Percentiles rank a stretch among this genome's conserved stretches.
These are phyloP conservation scores for Teratosphaeria epicoccoides DNA, from an alignment of 2,329 filamentous ascomycete genomes.

Conservation along the genomic window DNA sequence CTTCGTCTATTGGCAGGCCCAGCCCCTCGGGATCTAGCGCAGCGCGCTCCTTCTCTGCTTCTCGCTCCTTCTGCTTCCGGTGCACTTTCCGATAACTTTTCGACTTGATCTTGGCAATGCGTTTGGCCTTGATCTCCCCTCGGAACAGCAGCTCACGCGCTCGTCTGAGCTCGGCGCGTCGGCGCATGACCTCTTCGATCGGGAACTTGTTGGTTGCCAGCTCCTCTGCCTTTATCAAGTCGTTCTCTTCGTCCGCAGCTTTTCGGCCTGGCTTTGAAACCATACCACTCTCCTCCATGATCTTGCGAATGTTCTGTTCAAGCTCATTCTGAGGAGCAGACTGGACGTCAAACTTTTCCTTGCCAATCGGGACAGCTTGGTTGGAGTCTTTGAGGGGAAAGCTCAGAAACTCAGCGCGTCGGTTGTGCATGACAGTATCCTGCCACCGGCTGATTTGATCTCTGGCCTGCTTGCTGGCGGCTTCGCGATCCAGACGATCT, in stretches of 20 bases:
- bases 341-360: slow-evolving; percentile 50
- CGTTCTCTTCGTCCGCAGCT: slow-evolving; percentile 41
- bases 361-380: slow-evolving; percentile 47
- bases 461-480: slow-evolving; percentile 82
- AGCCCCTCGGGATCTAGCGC: slow-evolving; percentile 46
- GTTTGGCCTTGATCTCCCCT: slow-evolving; percentile 77
- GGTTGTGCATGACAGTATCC: slow-evolving; percentile 89
- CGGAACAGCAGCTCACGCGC: slow-evolving; percentile 77
- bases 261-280: slow-evolving; percentile 45
- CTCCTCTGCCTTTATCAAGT: slow-evolving; percentile 58
- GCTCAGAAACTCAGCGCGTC: slow-evolving; percentile 76
- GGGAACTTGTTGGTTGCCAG: slow-evolving; percentile 62
- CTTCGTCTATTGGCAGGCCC: slow-evolving; percentile 48
- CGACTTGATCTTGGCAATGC: slow-evolving; percentile 98
- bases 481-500: slow-evolving; percentile 68
- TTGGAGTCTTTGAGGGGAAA: slow-evolving; percentile 69
- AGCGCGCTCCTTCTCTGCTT: slow-evolving; percentile 45
- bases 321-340: slow-evolving; percentile 64
- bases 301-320: slow-evolving; percentile 74
- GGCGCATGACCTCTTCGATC: slow-evolving; percentile 60
- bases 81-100: slow-evolving; percentile 90
- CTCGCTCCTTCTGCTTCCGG: slow-evolving; percentile 60
- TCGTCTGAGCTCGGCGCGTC: slow-evolving; percentile 63
- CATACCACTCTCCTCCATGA: slow-evolving; percentile 81
- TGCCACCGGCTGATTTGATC: slow-evolving; percentile 85